A percentile compares a stretch with the other conserved stretches of the same genome.
phyloP scores from a whole-genome alignment of 1,139 yeast genomes.

The Fermentozyma sake region DNA sequence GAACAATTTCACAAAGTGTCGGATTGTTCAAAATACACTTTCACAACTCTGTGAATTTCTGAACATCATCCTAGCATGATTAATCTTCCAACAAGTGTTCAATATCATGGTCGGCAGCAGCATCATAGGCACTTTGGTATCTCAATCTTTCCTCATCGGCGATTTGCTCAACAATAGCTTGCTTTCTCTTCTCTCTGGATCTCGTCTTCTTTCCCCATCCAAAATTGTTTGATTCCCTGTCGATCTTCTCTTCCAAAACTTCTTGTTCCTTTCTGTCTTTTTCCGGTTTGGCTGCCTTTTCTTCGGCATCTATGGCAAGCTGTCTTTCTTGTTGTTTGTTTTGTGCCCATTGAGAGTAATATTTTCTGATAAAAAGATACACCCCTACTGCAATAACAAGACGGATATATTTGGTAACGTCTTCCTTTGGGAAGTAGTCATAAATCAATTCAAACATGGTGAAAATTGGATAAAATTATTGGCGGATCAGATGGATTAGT shows the following conservation, averaged over 20 bases:
- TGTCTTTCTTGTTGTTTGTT: constrained; percentile 50
- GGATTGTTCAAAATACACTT: no score
- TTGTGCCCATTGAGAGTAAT: constrained; percentile 41
- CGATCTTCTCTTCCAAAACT: constrained; percentile 26
- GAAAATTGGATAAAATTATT: not conserved
- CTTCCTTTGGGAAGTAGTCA: constrained; percentile 33
- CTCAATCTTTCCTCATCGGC: constrained; percentile 40
- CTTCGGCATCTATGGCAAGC: constrained; percentile 43
- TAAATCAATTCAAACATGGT: constrained; percentile 32
- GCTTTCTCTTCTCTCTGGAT: constrained; percentile 50
- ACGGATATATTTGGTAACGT: constrained; percentile 35
- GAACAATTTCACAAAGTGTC: no score
- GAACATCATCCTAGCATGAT: no score
- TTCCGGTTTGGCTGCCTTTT: constrained; percentile 31
- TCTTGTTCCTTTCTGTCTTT: constrained; percentile 27
- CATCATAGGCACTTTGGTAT: constrained; percentile 44
- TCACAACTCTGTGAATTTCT: no score
- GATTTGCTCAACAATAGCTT: constrained; percentile 47
- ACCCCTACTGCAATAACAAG: constrained; percentile 31
- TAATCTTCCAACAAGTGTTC: constrained; percentile 59
- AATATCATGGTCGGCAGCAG: constrained; percentile 64
- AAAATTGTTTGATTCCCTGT: constrained; percentile 45
- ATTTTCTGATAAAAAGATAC: constrained; percentile 33
- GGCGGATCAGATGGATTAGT: no score
- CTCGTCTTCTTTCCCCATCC: constrained; percentile 82